Evolutionary conservation across 108 stramenopile genomes (phyloP), one percentile per base, ranked within the genome.

Genomic region (Discostella pseudostelligera): DNA sequence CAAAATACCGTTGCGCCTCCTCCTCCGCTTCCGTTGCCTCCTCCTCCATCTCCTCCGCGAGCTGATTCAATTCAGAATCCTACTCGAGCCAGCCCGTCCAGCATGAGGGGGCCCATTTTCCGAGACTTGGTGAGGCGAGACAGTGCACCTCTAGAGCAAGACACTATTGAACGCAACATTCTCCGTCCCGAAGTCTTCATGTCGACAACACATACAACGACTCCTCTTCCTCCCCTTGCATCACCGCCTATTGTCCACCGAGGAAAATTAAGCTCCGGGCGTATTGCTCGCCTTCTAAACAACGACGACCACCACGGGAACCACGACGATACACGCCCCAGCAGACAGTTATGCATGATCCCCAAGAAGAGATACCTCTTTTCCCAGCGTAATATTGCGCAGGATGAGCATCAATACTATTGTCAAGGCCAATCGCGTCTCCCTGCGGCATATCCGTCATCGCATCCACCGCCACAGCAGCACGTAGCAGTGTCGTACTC

Each of bases 311-410:
- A 4, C 16, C 22, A 3, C 14, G 11, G 26, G 1, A 13, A 24
- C 11, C 36, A 39, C 11, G 36, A 50, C 19, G 39, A 17, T 0
- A 12, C 26, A 22, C 24, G 20, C 14, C 39, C 51, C 0, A 43
- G 28, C 49, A 51, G 45, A 49, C 35, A 50, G 48, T 20, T 35
- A 37, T 69, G 68, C 48, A 48, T 40, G 25, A 69, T 69, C 7
- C 69, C 69, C 35, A 68, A 76, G 49, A 76, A 69, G 42, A 36
- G 67, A 43, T 69, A 68, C 21, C 40, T 72, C 51, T 40, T 56
- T 16, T 32, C 47, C 45, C 67, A 67, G 8, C 46, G 19, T 32
- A 37, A 29, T 45, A 36, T 13, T 43, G 45, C 14, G 8, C 46
- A 28, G 14, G 17, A 36, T 56, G 16, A 5, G 16, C 12, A 39